A percentile compares a stretch with the other conserved stretches of the same genome.
Conservation (phyloP, 164 flowering plant species). For the Houttuynia cordata region DNA sequence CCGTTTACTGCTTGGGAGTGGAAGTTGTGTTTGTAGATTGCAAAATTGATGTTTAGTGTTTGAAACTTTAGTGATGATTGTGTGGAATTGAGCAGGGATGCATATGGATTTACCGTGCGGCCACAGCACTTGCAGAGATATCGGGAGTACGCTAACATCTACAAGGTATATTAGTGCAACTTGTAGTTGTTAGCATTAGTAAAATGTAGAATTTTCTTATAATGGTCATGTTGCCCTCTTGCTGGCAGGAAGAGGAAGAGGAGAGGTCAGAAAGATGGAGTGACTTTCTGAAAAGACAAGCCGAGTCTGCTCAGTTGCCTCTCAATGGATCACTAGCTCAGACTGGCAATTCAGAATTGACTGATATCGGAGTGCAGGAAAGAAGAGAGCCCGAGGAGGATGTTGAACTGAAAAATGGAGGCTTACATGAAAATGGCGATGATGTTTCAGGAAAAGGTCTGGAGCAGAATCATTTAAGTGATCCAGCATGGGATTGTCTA, state of each 20-base stretch:
- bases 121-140: slow-evolving; percentile 81
- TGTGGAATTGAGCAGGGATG: slow-evolving; percentile 48
- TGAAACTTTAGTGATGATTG: neutral
- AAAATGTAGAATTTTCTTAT: neutral
- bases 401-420: slow-evolving; percentile 1
- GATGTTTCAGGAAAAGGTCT: slow-evolving; percentile 5
- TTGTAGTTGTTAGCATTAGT: slow-evolving; percentile 1
- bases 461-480: slow-evolving; percentile 13
- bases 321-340: slow-evolving; percentile 20
- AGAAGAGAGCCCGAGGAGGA: slow-evolving; percentile 12
- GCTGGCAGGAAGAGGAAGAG: slow-evolving; percentile 85
- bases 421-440: slow-evolving; percentile 15
- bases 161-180: slow-evolving; percentile 19
- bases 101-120: slow-evolving; percentile 90
- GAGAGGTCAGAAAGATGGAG: slow-evolving; percentile 95
- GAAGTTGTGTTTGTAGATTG: too few relatives aligned
- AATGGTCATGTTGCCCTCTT: neutral
- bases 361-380: neutral
- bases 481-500: slow-evolving; percentile 10
- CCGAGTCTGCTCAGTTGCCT: slow-evolving; percentile 37
- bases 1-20: too few relatives aligned
- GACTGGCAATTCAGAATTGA: neutral
- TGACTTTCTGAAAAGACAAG: slow-evolving; percentile 51
- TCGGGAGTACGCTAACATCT: slow-evolving; percentile 60
- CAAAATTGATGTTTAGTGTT: neutral